phyloP scores from a whole-genome alignment of 2,329 filamentous ascomycete species.

The Colletotrichum tamarilloi region DNA sequence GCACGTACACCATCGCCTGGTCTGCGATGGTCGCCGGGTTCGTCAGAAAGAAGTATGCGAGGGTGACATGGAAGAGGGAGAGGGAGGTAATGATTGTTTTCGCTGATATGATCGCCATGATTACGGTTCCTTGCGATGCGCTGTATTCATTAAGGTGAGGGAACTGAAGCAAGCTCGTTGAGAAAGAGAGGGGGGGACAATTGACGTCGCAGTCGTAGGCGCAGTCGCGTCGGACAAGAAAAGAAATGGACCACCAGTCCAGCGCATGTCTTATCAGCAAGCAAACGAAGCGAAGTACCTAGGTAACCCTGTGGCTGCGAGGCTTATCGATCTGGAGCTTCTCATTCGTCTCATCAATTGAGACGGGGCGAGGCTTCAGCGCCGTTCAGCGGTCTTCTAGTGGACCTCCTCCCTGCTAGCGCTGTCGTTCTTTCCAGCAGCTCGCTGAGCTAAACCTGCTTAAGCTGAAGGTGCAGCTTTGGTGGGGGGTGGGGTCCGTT shows the following conservation, averaged over 20 bases:
- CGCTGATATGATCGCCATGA: conserved; percentile 85
- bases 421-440: not conserved
- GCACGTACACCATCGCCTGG: conserved; percentile 81
- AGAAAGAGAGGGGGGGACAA: not conserved
- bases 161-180: not conserved
- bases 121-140: conserved; percentile 33
- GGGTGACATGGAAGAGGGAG: conserved; percentile 84
- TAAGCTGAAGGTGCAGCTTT: not conserved
- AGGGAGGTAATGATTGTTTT: conserved; percentile 84
- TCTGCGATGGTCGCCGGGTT: conserved; percentile 79
- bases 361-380: not conserved
- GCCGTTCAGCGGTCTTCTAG: conserved; percentile 2
- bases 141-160: not conserved
- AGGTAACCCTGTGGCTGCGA: conserved; percentile 2
- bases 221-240: conserved; percentile 15
- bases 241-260: not conserved
- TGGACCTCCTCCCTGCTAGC: conserved; percentile 16
- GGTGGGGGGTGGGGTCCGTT: conserved; percentile 15
- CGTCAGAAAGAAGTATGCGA: conserved; percentile 86
- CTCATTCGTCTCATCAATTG: conserved; percentile 2
- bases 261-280: conserved; percentile 28
- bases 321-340: conserved; percentile 31
- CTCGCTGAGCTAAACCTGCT: not conserved
- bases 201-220: not conserved
- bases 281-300: not conserved